phyloP scores from a whole-genome alignment of 257 asterid species.

The Parsonsia alboflavescens region DNA sequence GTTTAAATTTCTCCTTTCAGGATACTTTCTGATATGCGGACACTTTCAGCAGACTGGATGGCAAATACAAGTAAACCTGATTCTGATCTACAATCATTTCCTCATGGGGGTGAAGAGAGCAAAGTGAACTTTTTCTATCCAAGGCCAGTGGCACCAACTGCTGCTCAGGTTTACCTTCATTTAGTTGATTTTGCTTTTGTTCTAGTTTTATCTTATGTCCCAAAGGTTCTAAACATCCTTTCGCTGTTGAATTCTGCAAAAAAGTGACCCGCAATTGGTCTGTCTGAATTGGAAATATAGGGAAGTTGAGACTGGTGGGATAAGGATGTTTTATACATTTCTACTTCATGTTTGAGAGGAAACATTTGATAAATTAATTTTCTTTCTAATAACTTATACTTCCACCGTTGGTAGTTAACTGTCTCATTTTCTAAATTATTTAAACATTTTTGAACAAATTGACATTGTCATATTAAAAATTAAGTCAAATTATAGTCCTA shows the following conservation, averaged over 20 bases:
- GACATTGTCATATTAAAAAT: too few species aligned
- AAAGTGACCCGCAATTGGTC: not conserved
- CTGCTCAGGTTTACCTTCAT: constrained; percentile 77
- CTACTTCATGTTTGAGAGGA: not conserved
- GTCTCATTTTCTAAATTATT: too few species aligned
- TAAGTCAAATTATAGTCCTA: too few species aligned
- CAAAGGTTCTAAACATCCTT: not conserved
- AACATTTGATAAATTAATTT: not conserved
- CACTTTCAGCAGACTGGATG: constrained; percentile 99
- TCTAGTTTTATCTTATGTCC: not conserved
- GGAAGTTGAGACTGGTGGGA: not conserved
- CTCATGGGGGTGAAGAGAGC: constrained; percentile 84
- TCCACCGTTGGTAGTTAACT: too few species aligned
- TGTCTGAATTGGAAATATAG: too few species aligned
- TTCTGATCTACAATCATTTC: constrained; percentile 67
- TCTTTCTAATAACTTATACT: not conserved
- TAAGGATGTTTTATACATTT: not conserved
- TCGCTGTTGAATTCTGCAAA: not conserved
- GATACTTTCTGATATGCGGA: constrained; percentile 98
- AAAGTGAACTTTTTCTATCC: constrained; percentile 79
- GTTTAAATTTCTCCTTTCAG: constrained; percentile 39
- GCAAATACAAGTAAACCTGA: constrained; percentile 89
- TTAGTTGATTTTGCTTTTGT: constrained; percentile 7
- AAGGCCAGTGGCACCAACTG: constrained; percentile 94
- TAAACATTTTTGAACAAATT: too few species aligned